A percentile compares a stretch with the other conserved stretches of the same genome.
phyloP scores from a whole-genome alignment of 305 asterid genomes.

The Fraxinus baroniana region DNA sequence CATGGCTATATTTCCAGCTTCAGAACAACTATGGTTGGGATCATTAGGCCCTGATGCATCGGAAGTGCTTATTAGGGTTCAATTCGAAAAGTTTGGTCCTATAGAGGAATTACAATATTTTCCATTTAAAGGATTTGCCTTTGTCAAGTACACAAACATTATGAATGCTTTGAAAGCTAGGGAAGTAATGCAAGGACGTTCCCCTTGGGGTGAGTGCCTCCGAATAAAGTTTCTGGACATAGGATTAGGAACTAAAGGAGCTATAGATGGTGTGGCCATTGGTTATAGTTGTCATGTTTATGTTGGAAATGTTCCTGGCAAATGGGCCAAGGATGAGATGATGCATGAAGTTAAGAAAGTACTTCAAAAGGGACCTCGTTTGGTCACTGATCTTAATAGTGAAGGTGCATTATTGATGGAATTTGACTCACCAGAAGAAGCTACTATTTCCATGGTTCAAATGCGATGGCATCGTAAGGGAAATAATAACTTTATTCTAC shows the following conservation, averaged over 20 bases:
- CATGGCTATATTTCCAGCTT: constrained; percentile 82
- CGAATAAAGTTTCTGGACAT: constrained; percentile 70
- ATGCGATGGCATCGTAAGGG: constrained; percentile 72
- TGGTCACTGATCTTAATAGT: constrained; percentile 66
- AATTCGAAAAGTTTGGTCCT: constrained; percentile 80
- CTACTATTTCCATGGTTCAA: constrained; percentile 63
- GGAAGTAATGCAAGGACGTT: constrained; percentile 73
- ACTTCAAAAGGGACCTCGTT: constrained; percentile 68
- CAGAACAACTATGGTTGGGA: constrained; percentile 80
- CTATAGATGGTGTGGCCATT: constrained; percentile 60
- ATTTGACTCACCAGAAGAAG: constrained; percentile 89
- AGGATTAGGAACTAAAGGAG: constrained; percentile 72
- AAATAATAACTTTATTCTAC: constrained; percentile 39
- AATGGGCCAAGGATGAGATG: constrained; percentile 82
- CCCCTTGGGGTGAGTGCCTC: constrained; percentile 79
- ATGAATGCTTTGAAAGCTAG: constrained; percentile 87
- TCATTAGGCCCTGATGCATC: constrained; percentile 79
- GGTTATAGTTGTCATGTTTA: constrained; percentile 81
- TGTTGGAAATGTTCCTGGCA: constrained; percentile 66
- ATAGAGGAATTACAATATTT: constrained; percentile 56
- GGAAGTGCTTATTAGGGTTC: constrained; percentile 66
- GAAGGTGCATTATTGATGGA: constrained; percentile 82
- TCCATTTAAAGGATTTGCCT: constrained; percentile 67
- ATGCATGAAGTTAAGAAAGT: constrained; percentile 67
- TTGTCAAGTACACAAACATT: constrained; percentile 67